Evolutionary conservation across 305 asterid genomes (phyloP), one percentile per base, ranked within the genome.

Genomic region (Plantago coronopus): DNA sequence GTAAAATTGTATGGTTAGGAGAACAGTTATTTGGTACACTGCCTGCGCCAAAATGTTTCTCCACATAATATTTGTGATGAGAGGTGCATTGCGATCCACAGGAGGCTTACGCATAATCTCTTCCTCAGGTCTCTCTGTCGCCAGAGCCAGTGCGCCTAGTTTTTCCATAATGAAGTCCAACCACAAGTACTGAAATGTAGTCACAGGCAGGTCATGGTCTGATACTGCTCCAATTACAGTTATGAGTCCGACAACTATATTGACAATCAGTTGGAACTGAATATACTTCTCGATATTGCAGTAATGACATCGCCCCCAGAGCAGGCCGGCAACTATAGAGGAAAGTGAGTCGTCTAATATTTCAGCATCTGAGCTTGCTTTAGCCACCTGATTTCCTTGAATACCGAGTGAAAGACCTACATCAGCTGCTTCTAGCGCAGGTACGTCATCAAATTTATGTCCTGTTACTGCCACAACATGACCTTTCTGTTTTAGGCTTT

Each of bases 231-330:
- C 64, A 45, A 78, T 71, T 15, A 59, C 46, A 64, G 68, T 53
- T 48, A 70, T 70, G 27, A 64, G 40, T 79, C 51, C 15, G 79
- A 63, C 31, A 79, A 34, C 40, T 4, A 34, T 7, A 9, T 34
- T 48, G 18, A 64, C 70, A 49, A 71, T 78, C 40, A 81, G 79
- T 57, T 76, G 84, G 69, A 69, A 76, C 56, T 78, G 79, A n/a
- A 71, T 74, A 48, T 68, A 71, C 13, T 62, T 72, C 69, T 75
- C 78, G 48, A 75, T 69, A 63, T 78, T 81, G 58, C 63, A 72
- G 70, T 72, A 69, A 42, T 73, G 59, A 40, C 76, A 63, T 65
- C 83, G 37, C 8, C 79, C 81, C 81, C 87, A 74, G 42, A 62
- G 67, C 62, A 76, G 49, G 38, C 71, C 80, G 56, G 59, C 58